Evolutionary conservation across 805 yeast species (phyloP).

Genomic region (Metschnikowia santaceciliae): DNA sequence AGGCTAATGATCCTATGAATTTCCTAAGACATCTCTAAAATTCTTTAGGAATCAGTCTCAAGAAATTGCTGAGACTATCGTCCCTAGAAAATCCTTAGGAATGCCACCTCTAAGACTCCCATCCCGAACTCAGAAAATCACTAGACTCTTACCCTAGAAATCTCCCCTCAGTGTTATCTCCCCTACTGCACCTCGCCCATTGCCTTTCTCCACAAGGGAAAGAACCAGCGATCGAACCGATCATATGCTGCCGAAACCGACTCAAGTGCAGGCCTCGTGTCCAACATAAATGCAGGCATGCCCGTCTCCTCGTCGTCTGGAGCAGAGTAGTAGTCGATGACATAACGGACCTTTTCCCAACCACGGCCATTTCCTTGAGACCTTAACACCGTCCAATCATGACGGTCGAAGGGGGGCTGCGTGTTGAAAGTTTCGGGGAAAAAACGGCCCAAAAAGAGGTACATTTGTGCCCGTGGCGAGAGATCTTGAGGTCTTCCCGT

Average conservation of each 20-base stretch:
- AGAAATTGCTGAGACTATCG: too few species aligned
- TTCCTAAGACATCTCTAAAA: too few species aligned
- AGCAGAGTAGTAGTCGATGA: slow-evolving; percentile 94
- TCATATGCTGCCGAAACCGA: slow-evolving; percentile 58
- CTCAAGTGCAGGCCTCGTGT: slow-evolving; percentile 94
- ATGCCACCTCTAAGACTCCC: too few species aligned
- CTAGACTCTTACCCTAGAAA: too few species aligned
- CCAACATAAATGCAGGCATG: slow-evolving; percentile 86
- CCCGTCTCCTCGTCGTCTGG: slow-evolving; percentile 86
- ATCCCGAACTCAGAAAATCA: too few species aligned
- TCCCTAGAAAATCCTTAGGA: too few species aligned
- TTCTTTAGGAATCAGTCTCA: too few species aligned
- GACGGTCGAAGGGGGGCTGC: slow-evolving; percentile 94
- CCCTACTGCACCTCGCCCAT: slow-evolving; percentile 44
- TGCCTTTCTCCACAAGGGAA: slow-evolving; percentile 66
- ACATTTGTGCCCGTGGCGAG: slow-evolving; percentile 79
- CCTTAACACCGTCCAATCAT: slow-evolving; percentile 95
- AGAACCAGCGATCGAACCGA: slow-evolving; percentile 63
- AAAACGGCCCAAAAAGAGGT: slow-evolving; percentile 57
- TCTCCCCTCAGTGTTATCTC: too few species aligned
- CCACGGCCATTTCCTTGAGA: slow-evolving; percentile 40
- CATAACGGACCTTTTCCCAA: slow-evolving; percentile 77
- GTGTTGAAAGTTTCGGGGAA: slow-evolving; percentile 71
- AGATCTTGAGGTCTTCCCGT: slow-evolving; percentile 89
- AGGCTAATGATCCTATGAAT: too few species aligned